phyloP scores from a whole-genome alignment of 1,139 yeast species.

The Torulaspora globosa region DNA sequence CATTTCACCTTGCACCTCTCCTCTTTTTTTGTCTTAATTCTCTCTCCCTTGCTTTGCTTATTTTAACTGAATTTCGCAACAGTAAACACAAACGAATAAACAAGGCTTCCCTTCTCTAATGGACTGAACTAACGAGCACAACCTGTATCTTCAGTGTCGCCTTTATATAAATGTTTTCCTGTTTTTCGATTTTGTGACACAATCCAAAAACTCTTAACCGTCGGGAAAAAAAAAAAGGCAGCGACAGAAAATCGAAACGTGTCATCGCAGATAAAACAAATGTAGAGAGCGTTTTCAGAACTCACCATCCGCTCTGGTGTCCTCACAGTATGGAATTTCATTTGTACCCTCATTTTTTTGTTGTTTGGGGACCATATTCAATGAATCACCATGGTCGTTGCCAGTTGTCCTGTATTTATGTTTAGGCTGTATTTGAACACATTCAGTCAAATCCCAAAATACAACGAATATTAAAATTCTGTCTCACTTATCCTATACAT shows the following conservation, averaged over 20 bases:
- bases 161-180: not conserved
- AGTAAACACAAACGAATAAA: not conserved
- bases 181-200: conserved; percentile 8
- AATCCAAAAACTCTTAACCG: not conserved
- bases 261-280: not conserved
- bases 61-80: not conserved
- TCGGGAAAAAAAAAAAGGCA: not conserved
- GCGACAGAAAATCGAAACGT: not conserved
- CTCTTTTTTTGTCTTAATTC: not conserved
- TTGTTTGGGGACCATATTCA: too few relatives aligned
- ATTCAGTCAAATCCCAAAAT: not conserved
- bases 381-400: too few relatives aligned
- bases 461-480: not conserved
- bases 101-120: not conserved
- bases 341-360: too few relatives aligned
- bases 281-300: not conserved
- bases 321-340: too few relatives aligned
- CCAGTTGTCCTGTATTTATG: too few relatives aligned
- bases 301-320: not conserved
- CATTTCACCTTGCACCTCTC: conserved; percentile 1
- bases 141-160: too few relatives aligned
- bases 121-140: not conserved
- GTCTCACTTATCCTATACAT: not conserved
- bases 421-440: too few relatives aligned
- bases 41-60: conserved; percentile 3